Percentiles rank a stretch among this genome's conserved stretches.
phyloP scores from a whole-genome alignment of 1,284 basidiomycete genomes.

The Ceratorhiza oryzae-sativae region DNA sequence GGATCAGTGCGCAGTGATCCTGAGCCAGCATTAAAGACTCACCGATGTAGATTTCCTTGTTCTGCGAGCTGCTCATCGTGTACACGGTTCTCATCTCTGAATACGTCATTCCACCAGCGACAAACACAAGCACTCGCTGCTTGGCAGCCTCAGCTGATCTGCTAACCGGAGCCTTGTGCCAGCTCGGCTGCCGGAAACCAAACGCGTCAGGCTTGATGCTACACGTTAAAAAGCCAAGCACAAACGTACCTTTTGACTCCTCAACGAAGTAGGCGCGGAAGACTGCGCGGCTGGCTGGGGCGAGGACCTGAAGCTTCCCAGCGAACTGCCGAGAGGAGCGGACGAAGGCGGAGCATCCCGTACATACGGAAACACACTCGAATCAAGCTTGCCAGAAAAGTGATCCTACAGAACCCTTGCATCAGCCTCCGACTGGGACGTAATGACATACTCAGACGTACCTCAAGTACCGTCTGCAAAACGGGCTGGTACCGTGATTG shows the following conservation, averaged over 20 bases:
- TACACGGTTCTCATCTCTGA: constrained; percentile 93
- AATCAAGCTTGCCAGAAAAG: constrained; percentile 78
- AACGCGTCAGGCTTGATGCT: constrained; percentile 51
- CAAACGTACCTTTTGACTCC: constrained; percentile 61
- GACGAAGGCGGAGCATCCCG: constrained; percentile 77
- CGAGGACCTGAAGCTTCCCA: constrained; percentile 56
- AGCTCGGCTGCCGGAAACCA: constrained; percentile 63
- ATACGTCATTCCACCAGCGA: constrained; percentile 96
- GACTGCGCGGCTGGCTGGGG: constrained; percentile 46
- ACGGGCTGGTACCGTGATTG: constrained; percentile 93
- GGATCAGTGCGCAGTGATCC: not conserved
- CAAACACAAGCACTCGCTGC: constrained; percentile 88
- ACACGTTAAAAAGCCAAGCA: not conserved
- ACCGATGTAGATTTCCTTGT: constrained; percentile 94
- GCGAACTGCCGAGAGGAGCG: constrained; percentile 55
- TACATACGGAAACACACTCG: constrained; percentile 86
- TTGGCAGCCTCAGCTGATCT: constrained; percentile 61
- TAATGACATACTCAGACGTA: constrained; percentile 47
- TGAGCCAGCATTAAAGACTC: constrained; percentile 46
- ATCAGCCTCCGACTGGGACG: not conserved
- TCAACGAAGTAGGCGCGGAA: constrained; percentile 68
- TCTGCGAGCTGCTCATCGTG: constrained; percentile 72
- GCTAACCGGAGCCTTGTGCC: constrained; percentile 75
- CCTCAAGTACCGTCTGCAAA: constrained; percentile 85
- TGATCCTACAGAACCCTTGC: constrained; percentile 72